phyloP scores from a whole-genome alignment of 2,329 filamentous ascomycete genomes.

The Alternaria consortialis region DNA sequence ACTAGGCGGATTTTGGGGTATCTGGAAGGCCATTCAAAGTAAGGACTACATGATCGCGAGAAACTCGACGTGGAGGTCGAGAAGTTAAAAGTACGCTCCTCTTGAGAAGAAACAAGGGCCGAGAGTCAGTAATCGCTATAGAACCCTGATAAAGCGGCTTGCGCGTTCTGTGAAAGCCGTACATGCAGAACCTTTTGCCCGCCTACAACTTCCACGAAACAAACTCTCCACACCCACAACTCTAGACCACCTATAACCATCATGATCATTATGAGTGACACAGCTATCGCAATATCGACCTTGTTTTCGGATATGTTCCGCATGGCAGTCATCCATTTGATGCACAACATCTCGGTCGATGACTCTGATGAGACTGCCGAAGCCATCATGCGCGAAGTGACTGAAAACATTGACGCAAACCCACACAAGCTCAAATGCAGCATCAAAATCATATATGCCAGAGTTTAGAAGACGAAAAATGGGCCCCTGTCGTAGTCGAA shows the following conservation, averaged over 20 bases:
- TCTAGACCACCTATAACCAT: background rate
- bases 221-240: background rate
- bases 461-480: background rate
- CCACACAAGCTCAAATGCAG: background rate
- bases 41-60: conserved; percentile 49
- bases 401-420: background rate
- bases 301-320: background rate
- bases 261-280: background rate
- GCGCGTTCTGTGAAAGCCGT: background rate
- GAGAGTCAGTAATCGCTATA: background rate
- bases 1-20: conserved; percentile 50
- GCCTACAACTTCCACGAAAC: background rate
- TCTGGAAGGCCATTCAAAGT: conserved; percentile 51
- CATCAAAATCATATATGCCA: background rate
- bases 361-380: background rate
- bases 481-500: background rate
- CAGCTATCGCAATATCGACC: background rate
- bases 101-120: background rate
- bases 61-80: conserved; percentile 47
- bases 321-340: background rate
- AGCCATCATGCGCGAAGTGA: background rate
- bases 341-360: background rate
- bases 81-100: background rate
- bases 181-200: background rate
- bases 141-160: background rate